Evolutionary conservation across 306 rosid genomes (phyloP).

Genomic region (Gleditsia sinensis): DNA sequence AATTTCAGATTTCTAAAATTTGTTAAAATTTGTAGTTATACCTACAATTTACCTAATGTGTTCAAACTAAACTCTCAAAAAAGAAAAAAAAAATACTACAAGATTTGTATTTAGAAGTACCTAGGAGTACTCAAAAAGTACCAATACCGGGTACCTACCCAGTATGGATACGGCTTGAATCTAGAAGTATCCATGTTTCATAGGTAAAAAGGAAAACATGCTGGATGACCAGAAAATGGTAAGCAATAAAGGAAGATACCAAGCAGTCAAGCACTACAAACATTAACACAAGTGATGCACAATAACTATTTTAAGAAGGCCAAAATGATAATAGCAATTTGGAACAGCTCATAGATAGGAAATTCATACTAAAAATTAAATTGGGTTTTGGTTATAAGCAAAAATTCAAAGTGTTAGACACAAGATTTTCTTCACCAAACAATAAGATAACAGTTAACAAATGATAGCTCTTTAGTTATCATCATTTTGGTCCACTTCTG

Average conservation of each 20-base stretch:
- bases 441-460: background rate
- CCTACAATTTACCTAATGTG: too few species aligned
- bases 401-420: background rate
- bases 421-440: background rate
- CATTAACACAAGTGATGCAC: background rate
- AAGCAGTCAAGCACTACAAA: background rate
- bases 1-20: too few species aligned
- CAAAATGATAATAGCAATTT: background rate
- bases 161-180: too few species aligned
- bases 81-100: too few species aligned
- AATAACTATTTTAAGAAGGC: constrained; percentile 7
- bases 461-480: background rate
- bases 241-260: background rate
- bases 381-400: background rate
- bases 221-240: background rate
- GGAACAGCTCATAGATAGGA: background rate
- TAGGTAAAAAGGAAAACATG: constrained; percentile 10
- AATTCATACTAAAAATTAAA: background rate
- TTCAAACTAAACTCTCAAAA: too few species aligned
- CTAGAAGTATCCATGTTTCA: too few species aligned
- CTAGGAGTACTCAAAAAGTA: too few species aligned
- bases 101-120: too few species aligned
- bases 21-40: too few species aligned
- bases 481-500: background rate
- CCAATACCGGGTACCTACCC: too few species aligned